Percentiles rank a stretch among this genome's conserved stretches.
phyloP scores from a whole-genome alignment of 805 yeast genomes.

The Pichia phayaonensis region DNA sequence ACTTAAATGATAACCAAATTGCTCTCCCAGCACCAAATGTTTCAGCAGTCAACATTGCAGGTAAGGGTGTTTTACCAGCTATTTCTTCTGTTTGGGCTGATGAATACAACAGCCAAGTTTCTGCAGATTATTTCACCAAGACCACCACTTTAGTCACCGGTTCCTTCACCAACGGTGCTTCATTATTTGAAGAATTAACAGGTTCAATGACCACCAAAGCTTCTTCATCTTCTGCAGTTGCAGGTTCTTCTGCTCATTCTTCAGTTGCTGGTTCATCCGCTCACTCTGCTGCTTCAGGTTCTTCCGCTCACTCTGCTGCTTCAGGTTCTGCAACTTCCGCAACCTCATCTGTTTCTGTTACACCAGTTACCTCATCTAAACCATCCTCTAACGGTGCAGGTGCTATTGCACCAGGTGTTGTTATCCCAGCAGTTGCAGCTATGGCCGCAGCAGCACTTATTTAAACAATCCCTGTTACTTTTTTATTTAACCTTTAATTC shows the following conservation, averaged over 20 bases:
- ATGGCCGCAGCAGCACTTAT: background rate
- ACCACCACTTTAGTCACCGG: slow-evolving; percentile 27
- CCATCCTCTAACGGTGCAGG: slow-evolving; percentile 1
- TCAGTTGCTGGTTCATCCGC: background rate
- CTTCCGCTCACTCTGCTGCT: background rate
- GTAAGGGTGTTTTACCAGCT: slow-evolving; percentile 27
- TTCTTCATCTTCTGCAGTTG: slow-evolving; percentile 5
- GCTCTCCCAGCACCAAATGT: slow-evolving; percentile 33
- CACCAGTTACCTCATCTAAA: background rate
- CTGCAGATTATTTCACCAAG: slow-evolving; percentile 24
- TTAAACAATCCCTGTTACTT: background rate
- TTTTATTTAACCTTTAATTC: background rate
- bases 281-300: background rate
- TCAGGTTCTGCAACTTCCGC: background rate
- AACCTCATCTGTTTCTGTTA: background rate
- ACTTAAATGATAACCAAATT: slow-evolving; percentile 23
- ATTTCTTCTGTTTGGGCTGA: slow-evolving; percentile 30
- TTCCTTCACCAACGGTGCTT: slow-evolving; percentile 5
- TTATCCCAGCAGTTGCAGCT: background rate
- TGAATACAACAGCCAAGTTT: slow-evolving; percentile 20
- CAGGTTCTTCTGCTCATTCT: background rate
- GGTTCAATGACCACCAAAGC: slow-evolving; percentile 5
- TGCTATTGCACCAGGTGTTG: slow-evolving; percentile 1
- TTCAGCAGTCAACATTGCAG: slow-evolving; percentile 28
- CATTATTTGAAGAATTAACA: slow-evolving; percentile 4